These are phyloP conservation scores for Boletellus sp. DNA, from an alignment of 768 basidiomycete species.

Conservation along the genomic window DNA sequence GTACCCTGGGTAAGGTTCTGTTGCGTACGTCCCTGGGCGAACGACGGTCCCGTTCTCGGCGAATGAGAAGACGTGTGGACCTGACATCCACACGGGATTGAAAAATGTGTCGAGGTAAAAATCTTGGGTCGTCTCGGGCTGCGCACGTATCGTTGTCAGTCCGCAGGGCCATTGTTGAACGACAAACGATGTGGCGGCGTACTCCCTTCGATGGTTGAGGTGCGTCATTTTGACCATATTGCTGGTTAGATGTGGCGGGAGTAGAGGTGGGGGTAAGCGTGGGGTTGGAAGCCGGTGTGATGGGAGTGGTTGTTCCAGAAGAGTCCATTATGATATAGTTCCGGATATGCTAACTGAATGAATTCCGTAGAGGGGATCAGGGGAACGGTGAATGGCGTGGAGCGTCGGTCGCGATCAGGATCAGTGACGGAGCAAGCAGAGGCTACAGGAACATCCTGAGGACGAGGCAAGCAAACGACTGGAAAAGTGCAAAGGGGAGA, in stretches of 20 bases:
- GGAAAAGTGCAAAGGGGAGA: no score
- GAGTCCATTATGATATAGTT: background rate
- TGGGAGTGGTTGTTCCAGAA: background rate
- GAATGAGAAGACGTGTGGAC: constrained; percentile 14
- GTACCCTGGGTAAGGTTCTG: constrained; percentile 3
- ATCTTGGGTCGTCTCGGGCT: constrained; percentile 27
- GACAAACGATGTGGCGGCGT: background rate
- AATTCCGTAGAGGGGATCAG: no score
- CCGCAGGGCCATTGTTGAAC: no score
- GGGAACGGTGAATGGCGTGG: no score
- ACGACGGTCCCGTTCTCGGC: constrained; percentile 7
- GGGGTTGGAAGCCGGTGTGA: background rate
- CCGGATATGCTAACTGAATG: background rate
- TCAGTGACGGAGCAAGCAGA: background rate
- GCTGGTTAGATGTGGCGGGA: background rate
- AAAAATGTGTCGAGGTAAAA: constrained; percentile 48
- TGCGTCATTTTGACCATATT: no score
- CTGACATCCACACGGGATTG: constrained; percentile 32
- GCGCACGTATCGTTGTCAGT: background rate
- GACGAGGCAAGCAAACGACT: background rate
- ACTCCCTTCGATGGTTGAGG: background rate
- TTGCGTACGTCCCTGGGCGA: background rate
- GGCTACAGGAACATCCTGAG: background rate
- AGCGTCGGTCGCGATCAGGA: background rate
- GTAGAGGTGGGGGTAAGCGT: background rate